Conservation (phyloP, 192 early-diverging fungal species). For the Tieghemiomyces parasiticus region DNA sequence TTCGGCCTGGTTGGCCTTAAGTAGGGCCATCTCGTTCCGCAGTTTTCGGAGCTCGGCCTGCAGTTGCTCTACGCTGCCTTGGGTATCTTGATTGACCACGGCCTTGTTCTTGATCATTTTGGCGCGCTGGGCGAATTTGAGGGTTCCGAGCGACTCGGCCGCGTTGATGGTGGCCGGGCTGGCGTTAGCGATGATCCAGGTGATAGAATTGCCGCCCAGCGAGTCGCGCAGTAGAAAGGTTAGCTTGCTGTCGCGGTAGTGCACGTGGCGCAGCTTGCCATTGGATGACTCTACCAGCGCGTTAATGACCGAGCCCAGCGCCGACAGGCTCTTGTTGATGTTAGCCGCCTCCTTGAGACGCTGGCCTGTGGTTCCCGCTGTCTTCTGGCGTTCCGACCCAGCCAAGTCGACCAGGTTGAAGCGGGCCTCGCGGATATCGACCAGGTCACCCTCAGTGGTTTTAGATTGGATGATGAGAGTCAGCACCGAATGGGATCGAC, state of each 20-base stretch:
- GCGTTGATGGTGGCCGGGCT: constrained; percentile 34
- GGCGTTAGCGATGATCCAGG: constrained; percentile 48
- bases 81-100: constrained; percentile 49
- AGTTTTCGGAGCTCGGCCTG: constrained; percentile 41
- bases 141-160: constrained; percentile 42
- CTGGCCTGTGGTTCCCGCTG: constrained; percentile 40
- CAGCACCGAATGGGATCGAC: constrained; percentile 66
- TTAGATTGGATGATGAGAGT: constrained; percentile 60
- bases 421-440: constrained; percentile 42
- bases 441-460: constrained; percentile 31
- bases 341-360: constrained; percentile 65
- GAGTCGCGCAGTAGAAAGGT: constrained; percentile 53
- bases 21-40: constrained; percentile 26
- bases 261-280: constrained; percentile 42
- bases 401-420: constrained; percentile 75
- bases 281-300: constrained; percentile 49
- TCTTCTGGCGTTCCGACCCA: constrained; percentile 54
- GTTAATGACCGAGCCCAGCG: constrained; percentile 72
- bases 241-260: constrained; percentile 52
- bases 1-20: constrained; percentile 6
- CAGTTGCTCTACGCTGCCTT: constrained; percentile 44
- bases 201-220: constrained; percentile 53
- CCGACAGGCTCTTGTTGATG: constrained; percentile 70
- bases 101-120: constrained; percentile 62
- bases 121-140: constrained; percentile 51